These are phyloP conservation scores for Aristolochia contorta DNA, from an alignment of 164 flowering plant species.

Conservation along the genomic window DNA sequence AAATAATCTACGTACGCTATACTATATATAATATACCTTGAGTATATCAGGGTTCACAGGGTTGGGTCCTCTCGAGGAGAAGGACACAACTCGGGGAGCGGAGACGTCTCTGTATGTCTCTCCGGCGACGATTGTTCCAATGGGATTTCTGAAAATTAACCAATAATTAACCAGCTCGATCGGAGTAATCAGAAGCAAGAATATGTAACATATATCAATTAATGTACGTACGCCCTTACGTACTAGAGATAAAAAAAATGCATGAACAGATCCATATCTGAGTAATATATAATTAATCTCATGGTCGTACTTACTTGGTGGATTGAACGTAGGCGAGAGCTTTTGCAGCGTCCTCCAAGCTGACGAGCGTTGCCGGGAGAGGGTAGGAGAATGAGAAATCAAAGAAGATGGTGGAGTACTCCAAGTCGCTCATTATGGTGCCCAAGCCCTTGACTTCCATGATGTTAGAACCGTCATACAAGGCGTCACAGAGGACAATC, in stretches of 20 bases:
- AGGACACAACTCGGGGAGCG: slow-evolving; percentile 25
- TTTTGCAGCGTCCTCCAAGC: slow-evolving; percentile 16
- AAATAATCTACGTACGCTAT: no score
- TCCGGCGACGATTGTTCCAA: slow-evolving; percentile 21
- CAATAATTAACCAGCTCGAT: no score
- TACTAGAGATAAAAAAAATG: no score
- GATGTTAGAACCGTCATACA: slow-evolving; percentile 19
- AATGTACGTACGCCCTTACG: neutral
- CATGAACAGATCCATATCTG: no score
- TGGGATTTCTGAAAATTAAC: slow-evolving; percentile 18
- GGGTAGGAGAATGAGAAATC: slow-evolving; percentile 26
- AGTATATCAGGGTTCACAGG: slow-evolving; percentile 26
- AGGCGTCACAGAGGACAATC: slow-evolving; percentile 30
- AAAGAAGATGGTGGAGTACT: neutral
- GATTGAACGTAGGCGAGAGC: slow-evolving; percentile 28
- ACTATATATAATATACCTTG: no score
- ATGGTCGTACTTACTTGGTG: slow-evolving; percentile 14
- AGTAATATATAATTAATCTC: neutral
- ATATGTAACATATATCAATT: no score
- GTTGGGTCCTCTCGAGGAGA: slow-evolving; percentile 36
- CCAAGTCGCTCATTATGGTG: slow-evolving; percentile 18
- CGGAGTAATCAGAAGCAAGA: no score
- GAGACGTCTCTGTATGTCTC: slow-evolving; percentile 18
- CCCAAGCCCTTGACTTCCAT: slow-evolving; percentile 24
- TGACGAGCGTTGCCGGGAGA: slow-evolving; percentile 27